These are phyloP conservation scores for Tuber magnatum DNA, from an alignment of 495 filamentous ascomycete genomes.

Conservation along the genomic window DNA sequence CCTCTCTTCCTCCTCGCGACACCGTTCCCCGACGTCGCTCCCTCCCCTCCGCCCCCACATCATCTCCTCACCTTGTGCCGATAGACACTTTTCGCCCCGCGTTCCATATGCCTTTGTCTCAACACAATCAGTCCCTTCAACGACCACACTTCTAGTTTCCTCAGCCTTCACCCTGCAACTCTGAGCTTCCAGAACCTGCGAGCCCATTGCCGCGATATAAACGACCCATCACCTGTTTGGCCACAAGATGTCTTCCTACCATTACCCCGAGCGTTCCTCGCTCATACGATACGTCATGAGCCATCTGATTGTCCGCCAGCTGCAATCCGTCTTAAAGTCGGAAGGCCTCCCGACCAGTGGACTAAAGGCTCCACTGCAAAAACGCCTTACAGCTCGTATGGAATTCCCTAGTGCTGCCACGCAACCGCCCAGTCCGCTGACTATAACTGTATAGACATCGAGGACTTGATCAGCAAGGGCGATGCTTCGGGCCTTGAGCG, in stretches of 20 bases:
- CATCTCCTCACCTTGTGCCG: not conserved
- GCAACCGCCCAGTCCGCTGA: conserved; percentile 18
- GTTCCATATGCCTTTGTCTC: conserved; percentile 1
- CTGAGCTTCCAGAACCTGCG: not conserved
- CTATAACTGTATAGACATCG: conserved; percentile 29
- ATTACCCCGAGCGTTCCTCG: conserved; percentile 21
- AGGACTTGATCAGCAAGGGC: conserved; percentile 36
- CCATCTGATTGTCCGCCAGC: conserved; percentile 44
- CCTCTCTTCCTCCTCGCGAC: conserved; percentile 3
- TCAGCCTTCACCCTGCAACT: not conserved
- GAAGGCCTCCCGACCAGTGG: conserved; percentile 68
- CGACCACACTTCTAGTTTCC: not conserved
- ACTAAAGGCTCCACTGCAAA: conserved; percentile 70
- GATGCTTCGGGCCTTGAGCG: conserved; percentile 42
- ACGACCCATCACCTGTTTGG: conserved; percentile 16
- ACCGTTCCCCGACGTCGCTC: not conserved
- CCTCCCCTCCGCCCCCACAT: not conserved
- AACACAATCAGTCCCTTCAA: not conserved
- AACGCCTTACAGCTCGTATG: conserved; percentile 68
- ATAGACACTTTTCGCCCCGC: not conserved
- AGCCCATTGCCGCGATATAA: not conserved
- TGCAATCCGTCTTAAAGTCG: conserved; percentile 64
- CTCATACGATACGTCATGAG: conserved; percentile 37
- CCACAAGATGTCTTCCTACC: conserved; percentile 29
- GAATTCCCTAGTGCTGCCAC: conserved; percentile 28